Conservation (phyloP, 352 stramenopile species). For the Phytophthora melonis region DNA sequence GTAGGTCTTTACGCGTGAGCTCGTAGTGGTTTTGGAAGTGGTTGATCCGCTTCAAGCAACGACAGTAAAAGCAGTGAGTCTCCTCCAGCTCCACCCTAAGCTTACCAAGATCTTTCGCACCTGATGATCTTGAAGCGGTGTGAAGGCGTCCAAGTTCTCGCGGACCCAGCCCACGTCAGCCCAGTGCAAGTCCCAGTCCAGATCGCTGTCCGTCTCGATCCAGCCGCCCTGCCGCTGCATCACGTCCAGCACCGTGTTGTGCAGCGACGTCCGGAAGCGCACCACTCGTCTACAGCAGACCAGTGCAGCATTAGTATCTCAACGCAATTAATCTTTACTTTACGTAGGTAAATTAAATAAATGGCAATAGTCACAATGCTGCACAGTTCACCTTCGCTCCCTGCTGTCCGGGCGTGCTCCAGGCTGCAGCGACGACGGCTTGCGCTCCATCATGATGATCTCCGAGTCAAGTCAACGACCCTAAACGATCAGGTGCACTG, state of each 20-base stretch:
- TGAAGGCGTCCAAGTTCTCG: conserved; percentile 75
- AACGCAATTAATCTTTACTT: not conserved
- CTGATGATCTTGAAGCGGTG: conserved; percentile 69
- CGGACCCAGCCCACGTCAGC: conserved; percentile 87
- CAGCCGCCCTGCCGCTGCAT: conserved; percentile 63
- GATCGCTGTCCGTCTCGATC: conserved; percentile 77
- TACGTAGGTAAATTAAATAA: not conserved
- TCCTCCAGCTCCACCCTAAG: not conserved
- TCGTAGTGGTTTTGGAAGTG: conserved; percentile 96
- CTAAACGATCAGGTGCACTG: not conserved
- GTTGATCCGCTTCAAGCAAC: conserved; percentile 76
- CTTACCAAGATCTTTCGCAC: conserved; percentile 12
- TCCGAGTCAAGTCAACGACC: not conserved
- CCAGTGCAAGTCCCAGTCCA: conserved; percentile 90
- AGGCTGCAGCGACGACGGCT: conserved; percentile 8
- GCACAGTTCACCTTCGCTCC: conserved; percentile 24
- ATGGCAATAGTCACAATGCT: too few species aligned
- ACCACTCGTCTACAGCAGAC: conserved; percentile 29
- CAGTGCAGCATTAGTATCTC: not conserved
- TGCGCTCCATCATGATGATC: conserved; percentile 32
- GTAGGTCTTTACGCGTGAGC: conserved; percentile 90
- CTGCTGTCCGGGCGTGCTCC: conserved; percentile 24
- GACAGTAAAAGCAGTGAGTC: not conserved
- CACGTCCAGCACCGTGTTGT: conserved; percentile 86
- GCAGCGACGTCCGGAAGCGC: conserved; percentile 72